Conservation (phyloP, 148 eudicot species). For the Rhododendron simsii region DNA sequence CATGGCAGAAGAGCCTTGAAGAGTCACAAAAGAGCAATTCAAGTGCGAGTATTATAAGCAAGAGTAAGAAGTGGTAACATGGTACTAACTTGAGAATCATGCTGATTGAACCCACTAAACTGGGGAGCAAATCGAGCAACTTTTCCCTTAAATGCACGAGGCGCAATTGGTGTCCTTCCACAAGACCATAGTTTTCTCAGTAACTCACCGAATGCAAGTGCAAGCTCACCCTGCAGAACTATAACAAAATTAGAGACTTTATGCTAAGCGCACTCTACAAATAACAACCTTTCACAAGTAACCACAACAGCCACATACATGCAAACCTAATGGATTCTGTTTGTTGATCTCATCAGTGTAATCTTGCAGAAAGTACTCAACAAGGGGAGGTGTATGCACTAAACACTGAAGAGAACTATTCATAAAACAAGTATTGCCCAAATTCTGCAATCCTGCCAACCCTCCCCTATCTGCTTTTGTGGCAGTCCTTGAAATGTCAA, state of each 20-base stretch:
- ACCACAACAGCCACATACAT: constrained; percentile 41
- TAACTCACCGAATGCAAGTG: constrained; percentile 91
- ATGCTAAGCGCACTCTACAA: background rate
- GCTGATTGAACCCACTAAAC: constrained; percentile 98
- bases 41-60: background rate
- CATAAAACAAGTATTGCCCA: constrained; percentile 99
- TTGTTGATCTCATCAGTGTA: constrained; percentile 81
- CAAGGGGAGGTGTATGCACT: constrained; percentile 84
- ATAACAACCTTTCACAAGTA: background rate
- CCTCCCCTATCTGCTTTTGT: constrained; percentile 61
- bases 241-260: constrained; percentile 14
- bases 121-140: constrained; percentile 98
- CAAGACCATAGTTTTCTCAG: constrained; percentile 86
- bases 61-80: background rate
- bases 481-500: constrained; percentile 31
- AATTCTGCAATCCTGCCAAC: constrained; percentile 87
- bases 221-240: constrained; percentile 89
- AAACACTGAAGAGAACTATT: constrained; percentile 95
- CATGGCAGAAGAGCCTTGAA: background rate
- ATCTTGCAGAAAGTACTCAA: constrained; percentile 75
- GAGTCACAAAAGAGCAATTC: background rate
- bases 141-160: constrained; percentile 87
- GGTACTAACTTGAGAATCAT: constrained; percentile 86
- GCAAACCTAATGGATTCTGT: constrained; percentile 89
- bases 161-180: constrained; percentile 68